phyloP scores from a whole-genome alignment of 106 monocot genomes.

The Vanilla planifolia region DNA sequence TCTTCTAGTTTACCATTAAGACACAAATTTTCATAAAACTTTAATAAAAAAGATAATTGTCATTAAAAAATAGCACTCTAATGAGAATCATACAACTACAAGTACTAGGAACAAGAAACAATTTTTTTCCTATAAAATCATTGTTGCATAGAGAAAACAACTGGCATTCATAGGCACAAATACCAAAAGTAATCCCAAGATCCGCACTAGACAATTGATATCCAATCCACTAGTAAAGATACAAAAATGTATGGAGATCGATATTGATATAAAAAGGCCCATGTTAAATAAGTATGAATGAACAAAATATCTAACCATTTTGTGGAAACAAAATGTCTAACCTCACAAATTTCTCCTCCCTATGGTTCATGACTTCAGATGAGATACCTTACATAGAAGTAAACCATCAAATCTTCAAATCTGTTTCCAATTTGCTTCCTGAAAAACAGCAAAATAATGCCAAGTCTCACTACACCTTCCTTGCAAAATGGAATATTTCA shows the following conservation, averaged over 20 bases:
- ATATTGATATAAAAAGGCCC: neutral
- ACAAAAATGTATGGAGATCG: neutral
- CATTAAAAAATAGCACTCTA: too few species aligned
- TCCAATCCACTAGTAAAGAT: neutral
- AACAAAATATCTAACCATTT: neutral
- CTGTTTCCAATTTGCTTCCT: neutral
- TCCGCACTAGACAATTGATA: neutral
- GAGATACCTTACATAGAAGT: neutral
- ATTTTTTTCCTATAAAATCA: neutral
- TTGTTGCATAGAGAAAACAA: neutral
- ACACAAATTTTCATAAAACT: too few species aligned
- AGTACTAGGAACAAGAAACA: neutral
- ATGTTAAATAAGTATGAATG: too few species aligned
- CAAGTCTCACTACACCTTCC: too few species aligned
- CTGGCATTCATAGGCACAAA: neutral
- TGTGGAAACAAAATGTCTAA: neutral
- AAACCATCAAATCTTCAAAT: neutral
- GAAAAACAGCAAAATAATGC: too few species aligned
- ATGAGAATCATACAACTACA: neutral
- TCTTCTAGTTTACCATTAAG: too few species aligned
- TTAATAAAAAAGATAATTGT: too few species aligned
- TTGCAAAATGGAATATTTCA: too few species aligned
- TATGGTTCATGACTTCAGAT: neutral
- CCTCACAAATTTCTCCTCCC: constrained; percentile 4
- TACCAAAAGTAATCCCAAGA: neutral